Base-by-base conservation (phyloP, 805 yeast genomes). In the Cyberlindnera nakhonratchasimensis region DNA sequence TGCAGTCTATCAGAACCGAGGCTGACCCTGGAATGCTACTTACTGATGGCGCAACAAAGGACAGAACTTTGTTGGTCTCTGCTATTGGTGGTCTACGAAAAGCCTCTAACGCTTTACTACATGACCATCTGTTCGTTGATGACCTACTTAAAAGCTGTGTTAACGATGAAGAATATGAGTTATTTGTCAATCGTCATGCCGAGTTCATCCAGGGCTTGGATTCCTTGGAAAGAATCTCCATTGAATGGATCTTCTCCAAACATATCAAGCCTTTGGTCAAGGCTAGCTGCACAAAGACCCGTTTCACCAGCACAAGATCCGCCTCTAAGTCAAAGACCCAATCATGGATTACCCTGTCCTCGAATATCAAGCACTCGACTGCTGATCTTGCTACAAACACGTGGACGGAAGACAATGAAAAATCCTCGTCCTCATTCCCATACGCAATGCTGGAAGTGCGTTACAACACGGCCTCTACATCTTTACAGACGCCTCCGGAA, bases 391-490 rank as follows among this genome's bases (percentile, higher is more conserved):
- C 20, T 5, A 31, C 35, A 1, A 36, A 42, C 2, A 11, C 18
- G 6, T 57, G 59, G 59, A 50, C 57, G 1, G 12, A 12, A 1
- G 21, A 10, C 1, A 48, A 57, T 30, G 51, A 48, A 12, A 11
- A 26, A 1, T 39, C 48, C 7, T 35, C 39, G 0, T 36, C 51
- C 1, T 5, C 22, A 1, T 75, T 77, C 52, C 80, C 82, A 3
- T 72, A 74, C 51, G 67, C 77, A 0, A 63, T 75, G 0, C 58
- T 79, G 23, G 75, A 73, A 41, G 55, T 80, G 18, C 59, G 74
- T 17, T 75, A 75, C 64, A 68, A 67, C 26, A 65, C 65, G 1
- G 58, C 63, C 6, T 34, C 65, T 6, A 53, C 57, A 3, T 38
- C 65, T 8, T 28, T 48, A 2, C 19, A 45, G 13, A 50, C 39